Conservation (phyloP, 2,329 filamentous ascomycete species). For the Elsinoe perseae region DNA sequence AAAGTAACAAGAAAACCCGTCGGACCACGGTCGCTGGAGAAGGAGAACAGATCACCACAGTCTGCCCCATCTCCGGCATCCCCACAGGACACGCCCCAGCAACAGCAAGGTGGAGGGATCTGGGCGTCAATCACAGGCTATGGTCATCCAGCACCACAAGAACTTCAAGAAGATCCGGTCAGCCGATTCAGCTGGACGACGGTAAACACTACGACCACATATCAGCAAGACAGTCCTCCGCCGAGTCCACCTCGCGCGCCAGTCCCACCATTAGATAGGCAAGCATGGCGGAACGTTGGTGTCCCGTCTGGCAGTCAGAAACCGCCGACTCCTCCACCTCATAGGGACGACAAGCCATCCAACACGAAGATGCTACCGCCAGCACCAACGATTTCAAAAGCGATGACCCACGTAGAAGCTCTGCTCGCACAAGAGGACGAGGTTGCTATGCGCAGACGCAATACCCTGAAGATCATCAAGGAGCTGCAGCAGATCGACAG, state of each 20-base stretch:
- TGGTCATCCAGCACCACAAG: background rate
- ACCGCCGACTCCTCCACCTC: conserved; percentile 15
- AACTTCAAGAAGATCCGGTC: conserved; percentile 22
- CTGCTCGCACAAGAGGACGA: conserved; percentile 59
- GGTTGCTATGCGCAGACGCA: conserved; percentile 59
- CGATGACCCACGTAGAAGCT: conserved; percentile 48
- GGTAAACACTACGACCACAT: conserved; percentile 32
- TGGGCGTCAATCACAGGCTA: background rate
- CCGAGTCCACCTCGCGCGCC: conserved; percentile 35
- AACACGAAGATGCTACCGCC: conserved; percentile 22
- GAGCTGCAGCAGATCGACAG: conserved; percentile 71
- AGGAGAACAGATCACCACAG: conserved; percentile 13
- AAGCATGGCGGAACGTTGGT: conserved; percentile 4
- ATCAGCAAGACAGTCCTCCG: conserved; percentile 36
- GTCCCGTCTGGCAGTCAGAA: background rate
- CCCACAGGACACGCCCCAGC: background rate
- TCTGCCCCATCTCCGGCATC: background rate
- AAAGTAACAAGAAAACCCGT: conserved; percentile 9
- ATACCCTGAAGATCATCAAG: conserved; percentile 63
- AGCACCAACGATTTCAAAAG: conserved; percentile 36
- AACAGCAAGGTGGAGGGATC: background rate
- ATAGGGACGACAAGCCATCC: background rate
- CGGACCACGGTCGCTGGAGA: conserved; percentile 8
- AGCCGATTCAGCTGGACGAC: conserved; percentile 40
- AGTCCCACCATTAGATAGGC: background rate